Evolutionary conservation across 2,329 filamentous ascomycete species (phyloP), one percentile per base, ranked within the genome.

Genomic region (Stagonosporopsis cucurbitacearum): DNA sequence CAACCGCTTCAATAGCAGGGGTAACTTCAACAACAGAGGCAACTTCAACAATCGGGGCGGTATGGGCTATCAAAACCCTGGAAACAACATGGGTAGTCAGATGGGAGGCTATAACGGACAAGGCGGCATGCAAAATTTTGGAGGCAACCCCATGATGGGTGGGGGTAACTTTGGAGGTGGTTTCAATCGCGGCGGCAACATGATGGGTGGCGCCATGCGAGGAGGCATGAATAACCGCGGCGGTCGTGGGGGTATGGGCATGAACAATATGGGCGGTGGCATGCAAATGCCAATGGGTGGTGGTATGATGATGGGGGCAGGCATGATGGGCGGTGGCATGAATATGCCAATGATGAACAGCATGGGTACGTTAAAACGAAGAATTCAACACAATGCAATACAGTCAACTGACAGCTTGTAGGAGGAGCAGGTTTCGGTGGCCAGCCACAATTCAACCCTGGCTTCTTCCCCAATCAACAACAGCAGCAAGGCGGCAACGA

Each of bases 401-500:
- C 35, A 36, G 26, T 11, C 39, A 33, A 44, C 61, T 68, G 46
- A 68, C 53, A 17, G 3, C 20, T 37, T 19, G 9, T 20, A 59
- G 37, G 42, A 62, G 59, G 59, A 17, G 64, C 58, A 56, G 87
- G 84, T 39, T 92, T 92, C 75, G 68, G 65, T 42, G 87, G 88
- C 79, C 85, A 85, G 69, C 82, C 84, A 50, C 85, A 87, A 68
- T 94, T 92, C 77, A 90, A 89, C 70, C 85, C 88, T 33, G 85
- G 82, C 54, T 92, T 92, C 78, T 94, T 92, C 74, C 80, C 58
- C 25, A 65, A 71, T 9, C 65, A 81, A 43, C 53, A 55, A n/a
- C 80, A 81, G 54, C 67, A 73, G 30, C 80, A 80, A 51, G 74
- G 75, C 40, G 75, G 76, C 28, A 78, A 79, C 39, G 81, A 86